phyloP scores from a whole-genome alignment of 805 yeast genomes.

The Wickerhamomyces mucosus region DNA sequence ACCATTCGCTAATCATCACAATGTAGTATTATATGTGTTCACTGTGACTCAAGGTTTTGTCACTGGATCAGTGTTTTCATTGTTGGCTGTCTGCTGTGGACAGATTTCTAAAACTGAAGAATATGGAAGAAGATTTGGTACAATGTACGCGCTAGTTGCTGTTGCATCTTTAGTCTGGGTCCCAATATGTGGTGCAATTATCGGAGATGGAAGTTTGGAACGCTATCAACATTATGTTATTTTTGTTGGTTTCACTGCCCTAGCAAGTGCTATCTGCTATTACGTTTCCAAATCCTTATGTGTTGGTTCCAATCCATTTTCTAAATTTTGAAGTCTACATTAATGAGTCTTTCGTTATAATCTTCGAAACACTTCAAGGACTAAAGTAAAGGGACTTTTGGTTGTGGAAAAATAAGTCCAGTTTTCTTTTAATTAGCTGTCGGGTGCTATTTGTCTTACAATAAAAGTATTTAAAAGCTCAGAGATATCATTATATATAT shows the following conservation, averaged over 20 bases:
- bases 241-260: conserved; percentile 25
- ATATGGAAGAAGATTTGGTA: conserved; percentile 46
- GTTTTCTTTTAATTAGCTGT: too few species aligned
- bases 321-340: conserved; percentile 3
- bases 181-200: conserved; percentile 42
- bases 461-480: too few species aligned
- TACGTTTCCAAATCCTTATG: conserved; percentile 32
- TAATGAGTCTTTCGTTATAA: background rate
- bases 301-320: conserved; percentile 33
- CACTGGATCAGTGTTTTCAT: conserved; percentile 44
- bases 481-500: too few species aligned
- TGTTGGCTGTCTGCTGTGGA: conserved; percentile 50
- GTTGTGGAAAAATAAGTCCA: too few species aligned
- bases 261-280: conserved; percentile 31
- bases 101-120: conserved; percentile 44
- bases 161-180: conserved; percentile 41
- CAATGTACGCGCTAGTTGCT: conserved; percentile 50
- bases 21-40: conserved; percentile 32
- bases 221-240: conserved; percentile 29
- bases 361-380: too few species aligned
- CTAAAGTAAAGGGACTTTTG: too few species aligned
- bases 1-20: conserved; percentile 24
- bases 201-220: conserved; percentile 25
- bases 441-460: too few species aligned
- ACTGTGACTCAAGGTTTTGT: conserved; percentile 41